phyloP scores from a whole-genome alignment of 2,329 filamentous ascomycete genomes.

The Fusarium sp. region DNA sequence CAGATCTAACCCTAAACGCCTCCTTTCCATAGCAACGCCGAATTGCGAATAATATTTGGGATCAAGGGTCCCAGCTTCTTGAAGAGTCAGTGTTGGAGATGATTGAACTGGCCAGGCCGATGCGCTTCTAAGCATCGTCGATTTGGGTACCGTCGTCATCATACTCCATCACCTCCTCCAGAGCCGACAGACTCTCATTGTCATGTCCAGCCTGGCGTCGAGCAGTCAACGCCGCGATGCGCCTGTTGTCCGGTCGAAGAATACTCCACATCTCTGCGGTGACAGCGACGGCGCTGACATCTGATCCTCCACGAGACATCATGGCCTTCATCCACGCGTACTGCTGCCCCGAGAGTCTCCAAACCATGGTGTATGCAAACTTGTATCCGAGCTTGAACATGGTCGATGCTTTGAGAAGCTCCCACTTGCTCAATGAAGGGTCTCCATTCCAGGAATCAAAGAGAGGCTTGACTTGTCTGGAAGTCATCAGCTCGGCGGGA shows the following conservation, averaged over 20 bases:
- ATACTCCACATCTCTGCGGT: slow-evolving; percentile 51
- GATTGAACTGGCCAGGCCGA: slow-evolving; percentile 7
- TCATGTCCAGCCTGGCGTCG: slow-evolving; percentile 32
- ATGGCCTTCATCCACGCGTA: slow-evolving; percentile 60
- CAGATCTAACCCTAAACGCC: background rate
- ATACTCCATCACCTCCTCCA: slow-evolving; percentile 45
- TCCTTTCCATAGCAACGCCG: background rate
- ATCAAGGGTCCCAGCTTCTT: slow-evolving; percentile 16
- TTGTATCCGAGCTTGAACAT: slow-evolving; percentile 57
- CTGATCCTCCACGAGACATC: slow-evolving; percentile 25
- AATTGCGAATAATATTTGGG: background rate
- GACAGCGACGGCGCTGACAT: slow-evolving; percentile 47
- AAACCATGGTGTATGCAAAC: slow-evolving; percentile 51
- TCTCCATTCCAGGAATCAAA: slow-evolving; percentile 45
- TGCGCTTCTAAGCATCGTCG: slow-evolving; percentile 45
- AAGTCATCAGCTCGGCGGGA: slow-evolving; percentile 32
- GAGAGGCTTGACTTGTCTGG: slow-evolving; percentile 43
- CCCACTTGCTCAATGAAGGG: slow-evolving; percentile 55
- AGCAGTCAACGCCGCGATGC: slow-evolving; percentile 38
- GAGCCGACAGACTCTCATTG: slow-evolving; percentile 38
- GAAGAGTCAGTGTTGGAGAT: slow-evolving; percentile 10
- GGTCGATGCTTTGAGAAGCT: slow-evolving; percentile 63
- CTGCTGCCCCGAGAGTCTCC: slow-evolving; percentile 62
- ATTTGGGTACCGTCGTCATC: slow-evolving; percentile 46
- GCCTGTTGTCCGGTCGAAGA: slow-evolving; percentile 51